Conservation (phyloP, 1,139 yeast genomes). For the Saccharomyces uvarum region DNA sequence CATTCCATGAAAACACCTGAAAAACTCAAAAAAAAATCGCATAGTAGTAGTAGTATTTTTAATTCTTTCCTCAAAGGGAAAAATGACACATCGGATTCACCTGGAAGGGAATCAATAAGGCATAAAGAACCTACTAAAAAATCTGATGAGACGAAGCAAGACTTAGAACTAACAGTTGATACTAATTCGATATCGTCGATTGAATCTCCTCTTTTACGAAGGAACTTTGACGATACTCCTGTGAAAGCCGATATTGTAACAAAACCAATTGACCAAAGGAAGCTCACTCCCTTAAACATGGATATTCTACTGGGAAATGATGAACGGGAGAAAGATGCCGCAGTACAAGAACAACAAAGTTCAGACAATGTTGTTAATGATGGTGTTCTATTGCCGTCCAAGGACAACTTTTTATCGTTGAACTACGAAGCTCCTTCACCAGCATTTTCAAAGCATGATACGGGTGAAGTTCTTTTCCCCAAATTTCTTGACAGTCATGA, state of each 20-base stretch:
- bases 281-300: conserved; percentile 4
- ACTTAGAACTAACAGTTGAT: not conserved
- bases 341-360: not conserved
- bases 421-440: conserved; percentile 2
- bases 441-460: conserved; percentile 17
- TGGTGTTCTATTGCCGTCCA: not conserved
- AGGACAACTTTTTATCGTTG: not conserved
- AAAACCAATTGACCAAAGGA: conserved; percentile 1
- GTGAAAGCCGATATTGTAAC: conserved; percentile 1
- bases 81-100: conserved; percentile 5
- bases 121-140: not conserved
- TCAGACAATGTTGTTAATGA: not conserved
- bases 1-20: conserved; percentile 11
- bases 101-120: not conserved
- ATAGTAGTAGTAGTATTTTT: conserved; percentile 23
- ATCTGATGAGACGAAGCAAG: not conserved
- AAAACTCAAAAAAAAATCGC: conserved; percentile 21
- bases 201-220: not conserved
- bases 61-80: conserved; percentile 19
- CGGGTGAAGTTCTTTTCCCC: conserved; percentile 67
- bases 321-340: not conserved
- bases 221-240: not conserved
- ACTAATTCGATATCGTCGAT: not conserved
- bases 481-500: conserved; percentile 58
- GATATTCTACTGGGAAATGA: conserved; percentile 2